A percentile compares a stretch with the other conserved stretches of the same genome.
Conservation (phyloP, 2,329 filamentous ascomycete genomes). For the Apiospora aurea region DNA sequence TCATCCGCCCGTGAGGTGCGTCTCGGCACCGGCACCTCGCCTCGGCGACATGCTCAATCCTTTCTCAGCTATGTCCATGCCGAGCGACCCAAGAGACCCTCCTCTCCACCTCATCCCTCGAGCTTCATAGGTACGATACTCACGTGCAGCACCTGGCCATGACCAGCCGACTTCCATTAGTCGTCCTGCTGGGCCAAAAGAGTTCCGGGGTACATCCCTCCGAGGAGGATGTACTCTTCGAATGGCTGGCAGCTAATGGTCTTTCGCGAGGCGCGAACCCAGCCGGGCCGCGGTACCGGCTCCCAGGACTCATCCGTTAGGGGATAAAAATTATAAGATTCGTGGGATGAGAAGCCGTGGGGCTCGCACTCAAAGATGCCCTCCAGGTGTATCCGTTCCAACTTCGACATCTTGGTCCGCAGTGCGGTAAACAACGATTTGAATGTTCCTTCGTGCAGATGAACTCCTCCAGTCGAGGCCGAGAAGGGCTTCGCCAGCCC, state of each 20-base stretch:
- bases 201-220: constrained; percentile 45
- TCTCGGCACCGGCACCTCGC: not conserved
- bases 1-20: not conserved
- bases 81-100: not conserved
- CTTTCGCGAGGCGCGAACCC: constrained; percentile 40
- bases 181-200: constrained; percentile 9
- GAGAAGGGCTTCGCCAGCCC: constrained; percentile 50
- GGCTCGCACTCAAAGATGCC: constrained; percentile 54
- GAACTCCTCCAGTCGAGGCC: constrained; percentile 51
- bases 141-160: not conserved
- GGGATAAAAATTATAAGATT: constrained; percentile 51
- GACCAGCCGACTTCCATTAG: not conserved
- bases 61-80: not conserved
- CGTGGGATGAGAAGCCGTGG: constrained; percentile 45
- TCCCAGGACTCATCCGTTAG: constrained; percentile 51
- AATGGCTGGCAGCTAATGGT: constrained; percentile 48
- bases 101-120: not conserved
- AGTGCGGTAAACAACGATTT: constrained; percentile 51
- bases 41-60: not conserved
- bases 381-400: constrained; percentile 53
- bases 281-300: constrained; percentile 38
- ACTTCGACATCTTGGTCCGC: constrained; percentile 44
- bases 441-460: constrained; percentile 53
- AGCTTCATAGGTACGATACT: not conserved
- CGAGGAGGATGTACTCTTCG: constrained; percentile 50